Evolutionary conservation across 768 basidiomycete species (phyloP).

Genomic region (Hypholoma sublateritium): DNA sequence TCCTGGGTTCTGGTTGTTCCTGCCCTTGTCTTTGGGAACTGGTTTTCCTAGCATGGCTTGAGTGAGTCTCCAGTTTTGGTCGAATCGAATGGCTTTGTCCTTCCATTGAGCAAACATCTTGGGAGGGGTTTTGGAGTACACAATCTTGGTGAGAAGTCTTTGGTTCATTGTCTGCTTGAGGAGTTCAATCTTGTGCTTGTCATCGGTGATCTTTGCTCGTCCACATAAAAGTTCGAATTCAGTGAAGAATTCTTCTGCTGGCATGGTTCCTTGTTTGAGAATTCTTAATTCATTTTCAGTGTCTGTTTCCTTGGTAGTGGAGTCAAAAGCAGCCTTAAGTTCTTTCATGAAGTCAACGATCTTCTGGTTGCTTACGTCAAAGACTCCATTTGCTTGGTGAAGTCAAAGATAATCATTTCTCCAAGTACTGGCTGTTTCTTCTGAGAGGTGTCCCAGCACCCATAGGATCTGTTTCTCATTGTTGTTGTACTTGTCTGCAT

Average conservation of each 20-base stretch:
- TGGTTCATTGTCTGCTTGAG: not conserved
- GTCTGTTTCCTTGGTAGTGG: not conserved
- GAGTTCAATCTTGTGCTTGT: not conserved
- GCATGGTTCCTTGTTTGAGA: not conserved
- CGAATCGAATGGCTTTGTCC: not conserved
- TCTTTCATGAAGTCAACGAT: not conserved
- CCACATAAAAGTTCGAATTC: not conserved
- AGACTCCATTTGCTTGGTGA: not conserved
- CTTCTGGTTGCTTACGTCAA: not conserved
- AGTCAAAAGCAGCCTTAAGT: not conserved
- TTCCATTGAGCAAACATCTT: not conserved
- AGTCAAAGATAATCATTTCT: no score
- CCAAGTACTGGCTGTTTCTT: no score
- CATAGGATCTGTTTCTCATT: no score
- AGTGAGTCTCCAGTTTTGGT: not conserved
- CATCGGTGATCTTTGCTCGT: not conserved
- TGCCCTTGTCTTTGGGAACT: not conserved
- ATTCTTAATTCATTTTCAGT: not conserved
- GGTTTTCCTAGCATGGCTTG: not conserved
- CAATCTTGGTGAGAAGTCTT: not conserved
- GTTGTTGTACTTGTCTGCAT: no score
- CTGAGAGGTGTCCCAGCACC: no score
- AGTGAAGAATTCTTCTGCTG: not conserved
- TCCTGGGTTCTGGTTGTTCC: not conserved
- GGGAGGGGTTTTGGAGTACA: not conserved